Conservation (phyloP, 352 stramenopile genomes). For the Globisporangium nagaii region DNA sequence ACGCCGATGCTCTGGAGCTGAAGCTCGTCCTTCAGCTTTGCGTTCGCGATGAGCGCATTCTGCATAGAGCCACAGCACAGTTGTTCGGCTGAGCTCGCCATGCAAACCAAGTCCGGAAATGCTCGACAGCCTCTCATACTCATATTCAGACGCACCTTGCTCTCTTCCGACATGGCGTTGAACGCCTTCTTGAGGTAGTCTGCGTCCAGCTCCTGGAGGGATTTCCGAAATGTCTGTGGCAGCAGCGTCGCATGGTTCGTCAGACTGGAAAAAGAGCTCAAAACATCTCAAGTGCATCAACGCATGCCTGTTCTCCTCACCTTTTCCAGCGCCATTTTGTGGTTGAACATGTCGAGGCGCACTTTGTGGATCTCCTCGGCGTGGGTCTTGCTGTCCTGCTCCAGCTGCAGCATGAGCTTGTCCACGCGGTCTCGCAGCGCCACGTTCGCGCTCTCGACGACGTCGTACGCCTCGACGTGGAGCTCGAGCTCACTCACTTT, state of each 20-base stretch:
- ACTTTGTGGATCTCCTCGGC: conserved; percentile 76
- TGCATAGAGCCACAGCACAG: conserved; percentile 7
- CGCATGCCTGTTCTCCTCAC: no score
- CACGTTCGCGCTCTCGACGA: conserved; percentile 53
- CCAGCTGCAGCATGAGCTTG: conserved; percentile 59
- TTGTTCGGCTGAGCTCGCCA: background rate
- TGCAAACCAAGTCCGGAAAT: no score
- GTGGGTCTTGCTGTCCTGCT: conserved; percentile 54
- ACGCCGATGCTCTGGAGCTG: conserved; percentile 74
- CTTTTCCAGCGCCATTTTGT: conserved; percentile 83
- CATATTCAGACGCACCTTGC: conserved; percentile 52
- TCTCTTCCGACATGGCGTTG: conserved; percentile 78
- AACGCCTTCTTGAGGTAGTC: conserved; percentile 81
- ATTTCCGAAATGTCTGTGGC: conserved; percentile 64
- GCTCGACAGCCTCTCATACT: no score
- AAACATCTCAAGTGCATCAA: no score
- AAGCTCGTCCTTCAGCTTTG: conserved; percentile 76
- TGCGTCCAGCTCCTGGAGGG: conserved; percentile 66
- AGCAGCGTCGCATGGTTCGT: background rate
- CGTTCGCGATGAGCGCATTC: conserved; percentile 75
- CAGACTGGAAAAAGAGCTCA: no score
- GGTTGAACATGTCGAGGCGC: conserved; percentile 78
- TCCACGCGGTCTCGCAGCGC: conserved; percentile 50
- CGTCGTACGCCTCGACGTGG: conserved; percentile 67
- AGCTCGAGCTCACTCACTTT: conserved; percentile 57